phyloP scores from a whole-genome alignment of 2,329 filamentous ascomycete genomes.

The Emericellopsis atlantica region DNA sequence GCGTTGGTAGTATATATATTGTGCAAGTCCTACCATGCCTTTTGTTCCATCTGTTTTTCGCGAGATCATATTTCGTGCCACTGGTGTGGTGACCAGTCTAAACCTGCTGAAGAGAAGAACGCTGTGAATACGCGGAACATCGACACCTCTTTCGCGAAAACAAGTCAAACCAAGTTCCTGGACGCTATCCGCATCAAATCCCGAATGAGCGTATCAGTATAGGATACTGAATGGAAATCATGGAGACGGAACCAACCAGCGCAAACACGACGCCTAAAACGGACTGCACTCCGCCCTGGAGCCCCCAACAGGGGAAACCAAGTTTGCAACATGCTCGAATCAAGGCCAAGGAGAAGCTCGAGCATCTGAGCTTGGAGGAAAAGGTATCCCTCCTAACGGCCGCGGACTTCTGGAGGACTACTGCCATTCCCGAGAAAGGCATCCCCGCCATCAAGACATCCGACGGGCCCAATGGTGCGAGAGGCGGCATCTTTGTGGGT shows the following conservation, averaged over 20 bases:
- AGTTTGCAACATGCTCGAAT: slow-evolving; percentile 24
- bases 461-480: slow-evolving; percentile 59
- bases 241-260: slow-evolving; percentile 15
- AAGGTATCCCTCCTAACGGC: slow-evolving; percentile 50
- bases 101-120: too few species aligned
- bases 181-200: too few species aligned
- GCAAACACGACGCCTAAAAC: slow-evolving; percentile 34
- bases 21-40: too few species aligned
- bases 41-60: too few species aligned
- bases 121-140: too few species aligned
- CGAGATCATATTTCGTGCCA: too few species aligned
- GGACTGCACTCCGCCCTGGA: slow-evolving; percentile 32
- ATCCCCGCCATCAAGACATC: slow-evolving; percentile 55
- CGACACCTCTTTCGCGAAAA: too few species aligned
- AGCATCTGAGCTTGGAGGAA: slow-evolving; percentile 40
- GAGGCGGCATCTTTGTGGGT: slow-evolving; percentile 56
- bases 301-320: slow-evolving; percentile 23
- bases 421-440: slow-evolving; percentile 46
- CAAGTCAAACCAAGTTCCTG: too few species aligned
- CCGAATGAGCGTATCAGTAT: background rate
- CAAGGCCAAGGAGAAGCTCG: slow-evolving; percentile 34
- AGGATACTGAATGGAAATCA: slow-evolving; percentile 2
- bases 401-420: slow-evolving; percentile 60
- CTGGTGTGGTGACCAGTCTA: too few species aligned
- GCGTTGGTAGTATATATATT: too few species aligned